Evolutionary conservation across 768 basidiomycete species (phyloP), one percentile per base, ranked within the genome.

Genomic region (Tulasnella sp.): DNA sequence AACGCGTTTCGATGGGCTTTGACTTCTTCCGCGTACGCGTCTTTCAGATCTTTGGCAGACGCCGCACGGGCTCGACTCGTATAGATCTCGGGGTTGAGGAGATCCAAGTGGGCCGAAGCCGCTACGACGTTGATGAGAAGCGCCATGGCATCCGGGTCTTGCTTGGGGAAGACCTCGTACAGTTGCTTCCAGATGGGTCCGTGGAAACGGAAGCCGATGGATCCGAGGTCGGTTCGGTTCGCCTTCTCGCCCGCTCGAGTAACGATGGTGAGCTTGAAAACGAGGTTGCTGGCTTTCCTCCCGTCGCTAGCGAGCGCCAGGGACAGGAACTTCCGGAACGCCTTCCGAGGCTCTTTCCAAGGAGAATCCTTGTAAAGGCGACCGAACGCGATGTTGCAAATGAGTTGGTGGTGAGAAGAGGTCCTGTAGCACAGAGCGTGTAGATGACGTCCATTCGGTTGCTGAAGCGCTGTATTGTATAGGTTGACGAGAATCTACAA

Each of bases 121-220:
- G 90, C 83, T 7, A 90, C 80, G 1, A 87, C 81, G 36, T 83
- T 79, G 42, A 95, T 80, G 35, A 95, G 78, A 41, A 85, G 81
- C 11, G 84, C 84, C 29, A 89, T 82, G 0, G 85, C 90, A 37
- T 86, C 83, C 7, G 81, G 77, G 77, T 95, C 91, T 44, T 81
- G 81, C 22, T 85, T 82, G 62, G 85, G 83, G 4, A 94, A 78
- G 6, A 63, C 42, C 9, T 85, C 83, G 76, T 90, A 95, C 2
- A 86, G 80, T 75, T 83, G 85, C 68, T 80, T 81, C 95, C 95
- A 98, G 37, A 92, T 79, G 62, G 84, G 84, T 62, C 84, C 83
- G 65, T 85, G 85, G 63, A 90, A 80, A 29, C 75, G 26, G 14
- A 78, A 70, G 11, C 44, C 44, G 22, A 70, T 62, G 36, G 29